Base-by-base conservation (phyloP, 2,329 filamentous ascomycete species). In the Sclerotinia sclerotiorum region DNA sequence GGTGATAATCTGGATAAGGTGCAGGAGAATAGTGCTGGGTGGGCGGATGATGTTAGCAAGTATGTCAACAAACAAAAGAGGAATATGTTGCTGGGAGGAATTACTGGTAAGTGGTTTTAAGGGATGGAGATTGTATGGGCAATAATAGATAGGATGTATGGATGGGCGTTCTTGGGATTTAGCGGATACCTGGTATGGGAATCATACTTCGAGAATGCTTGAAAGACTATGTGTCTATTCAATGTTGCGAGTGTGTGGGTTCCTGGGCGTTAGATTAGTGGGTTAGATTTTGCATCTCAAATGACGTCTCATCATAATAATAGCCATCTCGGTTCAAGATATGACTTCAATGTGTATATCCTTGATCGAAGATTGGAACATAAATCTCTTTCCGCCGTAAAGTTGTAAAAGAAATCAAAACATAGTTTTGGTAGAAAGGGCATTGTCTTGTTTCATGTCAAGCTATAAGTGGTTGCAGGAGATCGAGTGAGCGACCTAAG, bases 1-100 rank as follows among this genome's bases (percentile, higher is more conserved):
- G 90, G 90, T 2, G 94, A 98, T 75, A 89, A 84, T 60, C 93
- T 98, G 88, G 90, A 97, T 71, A 88, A 87, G 71, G 80, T 97
- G 70, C 90, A 94, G 75, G 86, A 93, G 74, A 90, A 90, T 73
- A 97, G 92, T 77, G 87, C 88, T 67, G 90, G 88, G 24, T 98
- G 93, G 88, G 90, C 93, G 19, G 88, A 93, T 44, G 94, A 97
- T 77, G 93, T 97, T 65, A 90, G 87, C 75, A 97, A 97, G 78
- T 97, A 87, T 78, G 89, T 97, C 5, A 85, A 84, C 69, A 90
- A 89, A 80, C 94, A 98, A 82, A 98, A 98, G 85, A 87, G 88
- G 77, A 94, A 92, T 71, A 83, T 95, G 72, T 82, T 97, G 19
- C 80, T 96, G 73, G 92, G 93, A 1, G 83, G 85, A 70, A 80